phyloP scores from a whole-genome alignment of 495 filamentous ascomycete genomes.

The Echria macrotheca region DNA sequence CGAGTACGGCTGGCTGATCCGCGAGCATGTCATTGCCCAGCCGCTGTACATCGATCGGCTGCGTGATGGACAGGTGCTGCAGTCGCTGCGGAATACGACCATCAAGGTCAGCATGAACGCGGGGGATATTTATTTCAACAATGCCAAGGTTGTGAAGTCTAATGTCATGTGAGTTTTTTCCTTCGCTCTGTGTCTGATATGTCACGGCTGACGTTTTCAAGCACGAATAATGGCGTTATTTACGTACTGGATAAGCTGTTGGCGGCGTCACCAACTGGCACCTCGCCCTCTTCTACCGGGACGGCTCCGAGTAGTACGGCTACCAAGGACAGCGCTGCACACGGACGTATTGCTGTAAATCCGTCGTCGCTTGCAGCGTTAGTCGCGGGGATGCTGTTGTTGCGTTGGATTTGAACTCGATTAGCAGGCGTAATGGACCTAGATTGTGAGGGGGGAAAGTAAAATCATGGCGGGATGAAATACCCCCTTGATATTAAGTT shows the following conservation, averaged over 20 bases:
- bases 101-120: constrained; percentile 26
- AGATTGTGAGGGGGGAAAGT: too few relatives aligned
- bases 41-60: constrained; percentile 26
- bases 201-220: not conserved
- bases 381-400: too few relatives aligned
- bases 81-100: constrained; percentile 12
- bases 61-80: constrained; percentile 12
- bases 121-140: constrained; percentile 28
- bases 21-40: constrained; percentile 25
- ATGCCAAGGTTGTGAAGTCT: constrained; percentile 26
- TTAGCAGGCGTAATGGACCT: too few relatives aligned
- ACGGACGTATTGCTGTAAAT: too few relatives aligned
- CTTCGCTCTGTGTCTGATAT: too few relatives aligned
- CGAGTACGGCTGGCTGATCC: constrained; percentile 14
- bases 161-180: constrained; percentile 19
- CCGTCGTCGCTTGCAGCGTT: too few relatives aligned
- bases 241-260: constrained; percentile 31
- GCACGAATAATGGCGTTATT: constrained; percentile 33
- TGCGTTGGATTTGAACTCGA: too few relatives aligned
- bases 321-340: too few relatives aligned
- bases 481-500: too few relatives aligned
- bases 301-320: too few relatives aligned
- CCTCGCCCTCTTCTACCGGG: not conserved
- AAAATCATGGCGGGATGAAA: too few relatives aligned
- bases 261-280: not conserved